phyloP scores from a whole-genome alignment of 768 basidiomycete genomes.

The Lentinula boryana region DNA sequence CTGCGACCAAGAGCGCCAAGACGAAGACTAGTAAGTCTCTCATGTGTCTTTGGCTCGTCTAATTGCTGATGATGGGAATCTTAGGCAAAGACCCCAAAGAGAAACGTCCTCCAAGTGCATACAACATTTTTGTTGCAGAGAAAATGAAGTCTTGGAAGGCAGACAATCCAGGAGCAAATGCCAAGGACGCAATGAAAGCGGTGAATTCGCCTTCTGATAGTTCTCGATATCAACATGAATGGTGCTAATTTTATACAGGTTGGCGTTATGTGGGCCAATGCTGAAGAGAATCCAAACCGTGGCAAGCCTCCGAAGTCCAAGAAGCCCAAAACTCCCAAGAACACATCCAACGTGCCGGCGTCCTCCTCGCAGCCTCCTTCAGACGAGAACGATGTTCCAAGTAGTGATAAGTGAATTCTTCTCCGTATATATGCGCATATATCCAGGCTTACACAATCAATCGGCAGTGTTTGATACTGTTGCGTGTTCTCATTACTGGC shows the following conservation, averaged over 20 bases:
- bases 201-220: neutral
- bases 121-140: neutral
- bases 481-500: neutral
- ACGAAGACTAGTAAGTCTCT: neutral
- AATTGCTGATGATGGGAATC: neutral
- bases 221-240: no score
- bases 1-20: neutral
- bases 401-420: neutral
- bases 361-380: neutral
- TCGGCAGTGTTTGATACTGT: neutral
- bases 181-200: constrained; percentile 1
- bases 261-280: neutral
- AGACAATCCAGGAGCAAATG: neutral
- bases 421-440: neutral
- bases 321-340: neutral
- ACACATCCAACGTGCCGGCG: neutral
- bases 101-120: neutral
- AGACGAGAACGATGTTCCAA: neutral
- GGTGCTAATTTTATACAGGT: neutral
- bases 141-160: neutral
- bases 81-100: neutral
- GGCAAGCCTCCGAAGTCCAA: neutral
- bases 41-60: neutral
- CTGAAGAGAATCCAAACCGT: constrained; percentile 3
- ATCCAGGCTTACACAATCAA: neutral